Evolutionary conservation across 2,329 filamentous ascomycete genomes (phyloP).

Genomic region (Septoria linicola): DNA sequence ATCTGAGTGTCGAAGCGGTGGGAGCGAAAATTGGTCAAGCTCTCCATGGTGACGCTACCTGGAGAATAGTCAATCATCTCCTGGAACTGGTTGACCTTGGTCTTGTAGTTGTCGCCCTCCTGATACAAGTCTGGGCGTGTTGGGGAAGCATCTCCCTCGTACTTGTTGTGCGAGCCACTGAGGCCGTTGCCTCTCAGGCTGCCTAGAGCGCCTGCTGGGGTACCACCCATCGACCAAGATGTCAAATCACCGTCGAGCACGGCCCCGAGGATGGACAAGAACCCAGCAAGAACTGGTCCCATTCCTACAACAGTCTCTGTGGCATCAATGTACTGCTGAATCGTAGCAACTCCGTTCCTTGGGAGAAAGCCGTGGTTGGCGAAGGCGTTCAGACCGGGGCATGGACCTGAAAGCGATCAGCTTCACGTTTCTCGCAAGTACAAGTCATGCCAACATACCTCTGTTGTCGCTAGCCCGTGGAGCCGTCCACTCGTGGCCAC

Average conservation of each 20-base stretch:
- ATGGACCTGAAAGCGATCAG: constrained; percentile 18
- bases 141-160: constrained; percentile 39
- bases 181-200: constrained; percentile 26
- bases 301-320: constrained; percentile 37
- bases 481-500: constrained; percentile 31
- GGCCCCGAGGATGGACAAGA: constrained; percentile 38
- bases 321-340: constrained; percentile 33
- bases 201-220: constrained; percentile 21
- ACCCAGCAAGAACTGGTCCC: constrained; percentile 35
- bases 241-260: constrained; percentile 33
- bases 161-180: constrained; percentile 37
- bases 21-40: constrained; percentile 23
- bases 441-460: constrained; percentile 12
- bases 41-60: constrained; percentile 19
- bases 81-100: constrained; percentile 32
- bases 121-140: constrained; percentile 37
- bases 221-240: constrained; percentile 37
- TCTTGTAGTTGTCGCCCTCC: constrained; percentile 32
- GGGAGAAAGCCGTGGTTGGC: constrained; percentile 35
- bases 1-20: constrained; percentile 26
- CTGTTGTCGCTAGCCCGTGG: constrained; percentile 32
- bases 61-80: constrained; percentile 32
- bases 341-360: constrained; percentile 36
- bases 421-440: too few species aligned
- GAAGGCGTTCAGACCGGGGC: constrained; percentile 38